Evolutionary conservation across 768 basidiomycete genomes (phyloP), one percentile per base, ranked within the genome.

Genomic region (Dacryopinax primogenitus): DNA sequence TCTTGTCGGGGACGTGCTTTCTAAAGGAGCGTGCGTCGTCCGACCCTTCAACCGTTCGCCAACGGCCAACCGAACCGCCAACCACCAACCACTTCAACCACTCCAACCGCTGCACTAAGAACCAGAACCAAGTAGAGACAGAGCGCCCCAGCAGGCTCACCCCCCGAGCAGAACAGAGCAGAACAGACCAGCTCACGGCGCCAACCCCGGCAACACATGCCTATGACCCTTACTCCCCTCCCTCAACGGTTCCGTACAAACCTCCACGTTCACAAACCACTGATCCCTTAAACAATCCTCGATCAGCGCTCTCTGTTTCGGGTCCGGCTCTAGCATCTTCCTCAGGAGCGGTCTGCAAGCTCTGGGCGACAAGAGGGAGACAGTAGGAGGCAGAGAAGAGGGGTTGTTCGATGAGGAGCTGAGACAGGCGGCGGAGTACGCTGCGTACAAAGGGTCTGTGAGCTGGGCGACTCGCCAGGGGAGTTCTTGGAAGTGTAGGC

Each of bases 401-500:
- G 62, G 63, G 34, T 16, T 70, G 72, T 1, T 62, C 69, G 71
- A 7, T 69, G 66, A 23, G 66, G 65, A n/a, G 69, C 61, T 3
- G 67, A 65, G 23, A 62, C 28, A 83, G 1, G 76, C 75, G 1
- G 72, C 64, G 33, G 77, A 82, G 73, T 97, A 99, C 1, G 87
- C 78, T 0, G 85, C 79, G 75, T 92, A 99, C 11, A 95, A 82
- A 9, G 81, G 75, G 73, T 99, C 95, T 9, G 84, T 78, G 18
- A 79, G 77, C 73, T 97, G 94, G 34, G 95, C 95, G 1, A 88
- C 90, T 66, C 94, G 88, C 95, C 96, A 99, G 1, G 95, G 95
- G 63, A 99, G 83, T 74, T 99, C 95, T 74, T 92, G 89, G 80
- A 96, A 96, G 76, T 92, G 92, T 71, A 98, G 82, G 79, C 95